These are phyloP conservation scores for Stipa capillata DNA, from an alignment of 176 grass and related monocot genomes.

Conservation along the genomic window DNA sequence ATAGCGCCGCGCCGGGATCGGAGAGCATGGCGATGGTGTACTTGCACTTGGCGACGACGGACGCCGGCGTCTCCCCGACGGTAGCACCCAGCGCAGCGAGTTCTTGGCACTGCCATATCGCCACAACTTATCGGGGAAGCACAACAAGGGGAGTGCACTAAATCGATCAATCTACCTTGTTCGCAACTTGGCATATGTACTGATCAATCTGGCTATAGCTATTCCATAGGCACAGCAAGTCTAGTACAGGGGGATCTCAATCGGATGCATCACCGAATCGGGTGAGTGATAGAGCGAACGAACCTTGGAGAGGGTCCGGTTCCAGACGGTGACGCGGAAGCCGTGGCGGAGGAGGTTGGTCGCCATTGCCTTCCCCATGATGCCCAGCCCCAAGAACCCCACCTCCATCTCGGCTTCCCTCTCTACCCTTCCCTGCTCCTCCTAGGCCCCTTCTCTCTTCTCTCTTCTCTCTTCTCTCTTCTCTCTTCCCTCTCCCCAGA, in stretches of 20 bases:
- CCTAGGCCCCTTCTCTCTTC: neutral
- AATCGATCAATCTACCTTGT: neutral
- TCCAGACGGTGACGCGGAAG: conserved; percentile 95
- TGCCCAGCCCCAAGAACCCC: conserved; percentile 83
- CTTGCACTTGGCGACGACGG: conserved; percentile 81
- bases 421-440: neutral
- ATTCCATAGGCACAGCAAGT: neutral
- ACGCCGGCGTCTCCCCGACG: conserved; percentile 77
- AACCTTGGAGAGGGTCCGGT: conserved; percentile 85
- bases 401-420: conserved; percentile 65
- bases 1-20: conserved; percentile 79
- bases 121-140: neutral
- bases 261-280: neutral
- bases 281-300: neutral
- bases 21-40: conserved; percentile 97
- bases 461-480: neutral
- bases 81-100: conserved; percentile 76
- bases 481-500: neutral
- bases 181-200: too few relatives aligned
- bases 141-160: neutral
- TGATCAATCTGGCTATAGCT: neutral
- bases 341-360: conserved; percentile 71
- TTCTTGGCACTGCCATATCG: conserved; percentile 50
- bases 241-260: neutral
- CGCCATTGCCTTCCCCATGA: conserved; percentile 98